Conservation (phyloP, 257 asterid genomes). For the Lavandula angustifolia region DNA sequence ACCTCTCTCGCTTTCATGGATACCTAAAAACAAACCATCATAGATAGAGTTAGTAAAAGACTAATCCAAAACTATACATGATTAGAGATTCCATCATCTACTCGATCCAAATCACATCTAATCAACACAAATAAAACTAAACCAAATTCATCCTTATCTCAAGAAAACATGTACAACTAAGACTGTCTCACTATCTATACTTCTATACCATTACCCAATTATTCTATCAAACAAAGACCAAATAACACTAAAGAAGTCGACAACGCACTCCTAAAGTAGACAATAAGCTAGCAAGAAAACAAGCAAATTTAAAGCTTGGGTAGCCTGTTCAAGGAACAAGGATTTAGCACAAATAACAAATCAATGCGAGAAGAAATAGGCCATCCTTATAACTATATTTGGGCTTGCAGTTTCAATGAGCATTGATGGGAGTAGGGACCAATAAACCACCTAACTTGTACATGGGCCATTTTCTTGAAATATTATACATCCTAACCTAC, state of each 20-base stretch:
- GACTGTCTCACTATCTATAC: constrained; percentile 25
- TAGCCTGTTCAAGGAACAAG: constrained; percentile 37
- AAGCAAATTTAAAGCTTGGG: constrained; percentile 30
- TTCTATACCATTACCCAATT: constrained; percentile 22
- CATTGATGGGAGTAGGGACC: constrained; percentile 52
- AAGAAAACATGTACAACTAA: constrained; percentile 25
- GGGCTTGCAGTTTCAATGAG: constrained; percentile 19
- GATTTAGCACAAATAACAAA: constrained; percentile 28
- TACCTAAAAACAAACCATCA: constrained; percentile 30
- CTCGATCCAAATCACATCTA: too few relatives aligned
- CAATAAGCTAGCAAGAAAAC: constrained; percentile 36
- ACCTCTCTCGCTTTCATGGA: constrained; percentile 56
- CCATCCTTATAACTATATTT: constrained; percentile 20
- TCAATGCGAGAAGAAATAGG: constrained; percentile 21
- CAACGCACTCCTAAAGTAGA: constrained; percentile 30
- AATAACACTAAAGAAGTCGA: constrained; percentile 26
- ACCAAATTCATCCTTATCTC: constrained; percentile 17
- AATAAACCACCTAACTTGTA: constrained; percentile 34
- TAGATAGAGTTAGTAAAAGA: too few relatives aligned
- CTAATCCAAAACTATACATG: neutral
- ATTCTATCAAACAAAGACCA: constrained; percentile 21
- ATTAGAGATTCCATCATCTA: neutral
- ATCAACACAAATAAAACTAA: neutral
- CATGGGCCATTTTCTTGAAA: constrained; percentile 37
- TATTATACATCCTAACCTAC: constrained; percentile 27